Conservation (phyloP, 306 rosid species). For the Vigna hirtella region DNA sequence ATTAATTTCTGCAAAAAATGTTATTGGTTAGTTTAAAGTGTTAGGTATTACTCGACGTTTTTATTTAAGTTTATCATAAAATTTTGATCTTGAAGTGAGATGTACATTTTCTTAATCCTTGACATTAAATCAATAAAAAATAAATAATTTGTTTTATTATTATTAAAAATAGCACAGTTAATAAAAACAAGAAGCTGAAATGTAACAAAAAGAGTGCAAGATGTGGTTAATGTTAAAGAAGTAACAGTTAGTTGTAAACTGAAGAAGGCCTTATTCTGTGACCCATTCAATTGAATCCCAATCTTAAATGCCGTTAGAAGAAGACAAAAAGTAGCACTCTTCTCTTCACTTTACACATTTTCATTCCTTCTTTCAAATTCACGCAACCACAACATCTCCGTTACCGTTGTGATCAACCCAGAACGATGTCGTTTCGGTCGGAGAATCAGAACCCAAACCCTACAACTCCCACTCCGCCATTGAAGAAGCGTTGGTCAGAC, state of each 20-base stretch:
- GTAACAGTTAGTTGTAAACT: neutral
- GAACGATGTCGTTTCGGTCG: slow-evolving; percentile 55
- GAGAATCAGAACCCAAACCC: slow-evolving; percentile 53
- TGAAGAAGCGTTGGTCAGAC: slow-evolving; percentile 71
- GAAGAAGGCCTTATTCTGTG: neutral
- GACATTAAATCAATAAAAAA: neutral
- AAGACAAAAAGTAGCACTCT: slow-evolving; percentile 32
- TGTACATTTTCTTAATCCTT: too few relatives aligned
- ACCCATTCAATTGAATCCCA: neutral
- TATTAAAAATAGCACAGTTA: neutral
- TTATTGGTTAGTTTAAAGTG: too few relatives aligned
- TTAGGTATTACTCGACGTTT: too few relatives aligned
- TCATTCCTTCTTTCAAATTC: neutral
- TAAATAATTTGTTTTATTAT: too few relatives aligned
- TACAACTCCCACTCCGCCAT: slow-evolving; percentile 22
- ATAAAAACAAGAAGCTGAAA: neutral
- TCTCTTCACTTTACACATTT: too few relatives aligned
- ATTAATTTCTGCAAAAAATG: too few relatives aligned
- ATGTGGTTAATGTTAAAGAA: neutral
- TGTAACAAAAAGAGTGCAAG: neutral
- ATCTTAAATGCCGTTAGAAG: slow-evolving; percentile 37
- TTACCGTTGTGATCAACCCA: slow-evolving; percentile 14
- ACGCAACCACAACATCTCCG: slow-evolving; percentile 42
- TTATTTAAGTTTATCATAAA: neutral
- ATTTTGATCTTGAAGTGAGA: neutral